Conservation (phyloP, 2,329 filamentous ascomycete genomes). For the Aspergillus tanneri region DNA sequence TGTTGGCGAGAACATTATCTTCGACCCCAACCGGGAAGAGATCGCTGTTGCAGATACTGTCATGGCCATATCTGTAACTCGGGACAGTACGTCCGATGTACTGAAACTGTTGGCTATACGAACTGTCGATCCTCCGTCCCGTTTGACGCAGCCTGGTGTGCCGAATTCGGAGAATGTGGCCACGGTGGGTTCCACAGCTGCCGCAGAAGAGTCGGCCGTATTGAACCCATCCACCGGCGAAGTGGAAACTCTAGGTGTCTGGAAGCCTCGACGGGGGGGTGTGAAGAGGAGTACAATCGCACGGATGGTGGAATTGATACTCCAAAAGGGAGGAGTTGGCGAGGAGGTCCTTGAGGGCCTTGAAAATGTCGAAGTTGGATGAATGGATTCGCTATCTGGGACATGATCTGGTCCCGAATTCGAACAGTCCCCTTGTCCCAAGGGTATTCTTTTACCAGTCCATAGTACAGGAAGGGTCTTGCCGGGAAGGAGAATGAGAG, state of each 20-base stretch:
- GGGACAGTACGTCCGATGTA: conserved; percentile 37
- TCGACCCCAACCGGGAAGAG: conserved; percentile 89
- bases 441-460: neutral
- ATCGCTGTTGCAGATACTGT: conserved; percentile 89
- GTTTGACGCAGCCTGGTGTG: conserved; percentile 69
- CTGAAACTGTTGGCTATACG: conserved; percentile 67
- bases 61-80: conserved; percentile 75
- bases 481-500: too few species aligned
- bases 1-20: conserved; percentile 84
- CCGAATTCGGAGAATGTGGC: conserved; percentile 63
- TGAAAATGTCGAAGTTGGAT: conserved; percentile 65
- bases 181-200: conserved; percentile 43
- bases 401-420: neutral
- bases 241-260: conserved; percentile 66
- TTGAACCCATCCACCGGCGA: conserved; percentile 54
- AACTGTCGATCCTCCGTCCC: conserved; percentile 71
- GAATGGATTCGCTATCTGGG: conserved; percentile 15
- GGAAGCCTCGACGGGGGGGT: conserved; percentile 81
- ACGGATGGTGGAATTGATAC: conserved; percentile 71
- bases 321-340: conserved; percentile 75
- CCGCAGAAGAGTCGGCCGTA: conserved; percentile 43
- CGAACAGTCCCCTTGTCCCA: neutral
- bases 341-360: conserved; percentile 83
- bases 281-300: conserved; percentile 72
- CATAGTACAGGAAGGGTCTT: neutral